Conservation (phyloP, 2,329 filamentous ascomycete species). For the Fusarium sp. region DNA sequence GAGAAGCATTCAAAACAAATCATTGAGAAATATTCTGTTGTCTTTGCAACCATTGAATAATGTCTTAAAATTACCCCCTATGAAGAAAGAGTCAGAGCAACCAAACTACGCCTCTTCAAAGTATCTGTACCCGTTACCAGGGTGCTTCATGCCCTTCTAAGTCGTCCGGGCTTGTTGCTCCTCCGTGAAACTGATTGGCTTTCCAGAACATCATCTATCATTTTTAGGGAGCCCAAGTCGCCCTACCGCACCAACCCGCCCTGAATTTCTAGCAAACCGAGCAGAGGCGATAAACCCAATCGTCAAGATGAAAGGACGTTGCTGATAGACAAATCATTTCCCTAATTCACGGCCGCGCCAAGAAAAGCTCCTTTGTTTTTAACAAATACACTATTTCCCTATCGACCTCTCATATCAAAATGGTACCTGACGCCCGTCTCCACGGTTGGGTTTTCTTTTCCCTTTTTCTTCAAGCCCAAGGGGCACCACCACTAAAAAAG, state of each 20-base stretch:
- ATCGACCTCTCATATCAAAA: constrained; percentile 1
- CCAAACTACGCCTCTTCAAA: background rate
- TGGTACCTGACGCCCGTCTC: constrained; percentile 21
- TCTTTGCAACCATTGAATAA: background rate
- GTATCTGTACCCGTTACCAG: constrained; percentile 3
- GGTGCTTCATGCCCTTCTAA: constrained; percentile 21
- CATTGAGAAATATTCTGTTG: background rate
- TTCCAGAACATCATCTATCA: background rate
- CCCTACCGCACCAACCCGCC: constrained; percentile 9
- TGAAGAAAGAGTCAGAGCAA: constrained; percentile 17
- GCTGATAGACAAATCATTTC: background rate
- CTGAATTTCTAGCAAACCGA: constrained; percentile 6
- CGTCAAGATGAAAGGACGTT: background rate
- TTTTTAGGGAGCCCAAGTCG: constrained; percentile 3
- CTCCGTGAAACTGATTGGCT: constrained; percentile 22
- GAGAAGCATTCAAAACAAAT: background rate
- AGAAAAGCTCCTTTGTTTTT: background rate
- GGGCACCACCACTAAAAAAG: constrained; percentile 7
- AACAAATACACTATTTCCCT: background rate
- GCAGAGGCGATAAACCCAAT: background rate
- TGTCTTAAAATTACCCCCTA: constrained; percentile 17
- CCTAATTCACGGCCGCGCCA: background rate
- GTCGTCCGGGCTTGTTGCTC: background rate
- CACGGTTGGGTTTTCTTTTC: constrained; percentile 21
- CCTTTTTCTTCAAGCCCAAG: constrained; percentile 16